Base-by-base conservation (phyloP, 306 rosid genomes). In the Begonia masoniana region DNA sequence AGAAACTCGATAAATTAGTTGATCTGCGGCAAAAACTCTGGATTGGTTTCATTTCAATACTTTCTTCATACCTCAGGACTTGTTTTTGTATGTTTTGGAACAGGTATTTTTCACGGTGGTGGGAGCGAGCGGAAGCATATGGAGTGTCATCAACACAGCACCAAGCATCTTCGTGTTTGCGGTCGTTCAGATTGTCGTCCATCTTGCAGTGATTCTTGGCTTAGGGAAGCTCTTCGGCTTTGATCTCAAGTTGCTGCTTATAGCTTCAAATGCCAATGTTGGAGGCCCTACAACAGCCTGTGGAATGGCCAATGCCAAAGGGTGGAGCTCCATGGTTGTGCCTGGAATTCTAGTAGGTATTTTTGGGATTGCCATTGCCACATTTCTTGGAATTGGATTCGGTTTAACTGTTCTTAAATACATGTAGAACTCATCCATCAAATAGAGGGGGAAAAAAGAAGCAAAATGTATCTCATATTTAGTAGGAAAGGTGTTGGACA, bases 271-370 rank as follows among this genome's bases (percentile, higher is more conserved):
- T 43, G 83, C 83, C 54, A 78, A 74, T 1, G 68, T 78, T 1
- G 83, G 77, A 36, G 83, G 77, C 42, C 83, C 83, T 35, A 68
- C 80, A 10, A 68, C 78, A 1, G 84, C 78, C 12, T 74, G 82
- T 57, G 87, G 82, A 41, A 78, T 81, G 87, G 89, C 87, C 52
- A 72, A 79, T 7, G 75, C 84, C 47, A 81, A 74, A 73, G 80
- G 79, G 56, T 85, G 95, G 86, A 48, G 51, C 41, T 85, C 95
- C 10, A 71, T 85, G 69, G 51, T 85, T 51, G 76, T 85, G 52
- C 82, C 89, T 43, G 82, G 82, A 47, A 78, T 84, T 78, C 94
- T 81, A 62, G 89, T 78, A 57, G 94, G 94, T 64, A 78, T 81
- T 55, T 76, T 85, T 45, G 89, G 89, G 21, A 74, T 76, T 43